Evolutionary conservation across 1,139 yeast genomes (phyloP), one percentile per base, ranked within the genome.

Genomic region (Saccharomyces hybrid): DNA sequence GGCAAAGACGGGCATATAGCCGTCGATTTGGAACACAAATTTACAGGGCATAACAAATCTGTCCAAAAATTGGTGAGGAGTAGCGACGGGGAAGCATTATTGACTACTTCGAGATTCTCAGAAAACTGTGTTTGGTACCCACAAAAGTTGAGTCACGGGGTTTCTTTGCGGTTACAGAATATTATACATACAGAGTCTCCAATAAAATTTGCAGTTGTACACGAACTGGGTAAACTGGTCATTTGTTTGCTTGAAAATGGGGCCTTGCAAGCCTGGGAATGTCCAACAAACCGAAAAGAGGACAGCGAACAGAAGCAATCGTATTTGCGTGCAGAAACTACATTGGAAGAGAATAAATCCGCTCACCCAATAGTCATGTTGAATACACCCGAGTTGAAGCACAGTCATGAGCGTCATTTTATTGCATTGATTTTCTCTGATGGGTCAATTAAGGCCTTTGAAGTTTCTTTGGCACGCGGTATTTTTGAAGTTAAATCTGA

Each of bases 21-120:
- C 5, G 70, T 68, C 14, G 54, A 58, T 25, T 54, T 79, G 11
- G 71, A 74, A 42, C 77, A 81, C 62, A 84, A 86, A 62, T 80
- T 84, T 55, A 90, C 95, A 5, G 98, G 98, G 0, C 97, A 89
- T 64, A 79, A 83, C 53, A 90, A 89, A 66, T 86, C 97, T 0
- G 83, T 91, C 23, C 81, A 82, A 60, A 78, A 77, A 53, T 69
- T 91, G 1, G 73, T 81, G 16, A 81, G 90, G 62, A 85, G 96
- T 1, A 70, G 78, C 4, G 81, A 81, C 62, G 89, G 89, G 27
- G 73, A 75, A 28, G 77, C 84, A 0, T 66, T 83, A 55, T 66
- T 83, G n/a, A 78, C 86, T 1, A 62, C 73, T 2, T 76, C 81
- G 3, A 67, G 83, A 57, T 80, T 79, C 57, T 59, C 64, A 7